A percentile compares a stretch with the other conserved stretches of the same genome.
Conservation (phyloP, 352 stramenopile species). For the Phytophthora citricola region DNA sequence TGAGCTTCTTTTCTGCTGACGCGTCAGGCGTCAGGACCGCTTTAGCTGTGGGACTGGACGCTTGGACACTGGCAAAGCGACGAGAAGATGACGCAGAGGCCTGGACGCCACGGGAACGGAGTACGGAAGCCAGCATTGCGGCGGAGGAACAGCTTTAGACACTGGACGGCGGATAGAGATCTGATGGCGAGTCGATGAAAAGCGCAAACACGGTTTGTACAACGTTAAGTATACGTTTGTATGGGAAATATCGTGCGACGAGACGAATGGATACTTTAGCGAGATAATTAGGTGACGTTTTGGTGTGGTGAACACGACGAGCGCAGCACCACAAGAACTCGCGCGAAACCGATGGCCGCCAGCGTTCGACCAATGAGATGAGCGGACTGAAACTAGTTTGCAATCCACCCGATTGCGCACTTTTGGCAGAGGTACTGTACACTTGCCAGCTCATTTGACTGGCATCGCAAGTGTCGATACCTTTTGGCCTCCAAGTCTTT, state of each 20-base stretch:
- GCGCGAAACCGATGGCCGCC: constrained; percentile 11
- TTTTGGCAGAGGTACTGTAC: not conserved
- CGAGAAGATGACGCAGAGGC: constrained; percentile 12
- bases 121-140: constrained; percentile 51
- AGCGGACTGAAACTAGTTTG: not conserved
- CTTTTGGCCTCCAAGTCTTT: not conserved
- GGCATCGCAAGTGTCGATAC: not conserved
- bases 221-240: constrained; percentile 3
- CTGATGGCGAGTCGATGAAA: constrained; percentile 19
- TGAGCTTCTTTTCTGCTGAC: constrained; percentile 16
- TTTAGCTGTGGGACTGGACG: constrained; percentile 25
- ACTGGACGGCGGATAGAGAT: constrained; percentile 24
- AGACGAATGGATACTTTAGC: constrained; percentile 16
- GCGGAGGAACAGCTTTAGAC: constrained; percentile 4
- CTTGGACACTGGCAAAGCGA: constrained; percentile 49
- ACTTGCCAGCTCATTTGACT: constrained; percentile 1
- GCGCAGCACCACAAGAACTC: constrained; percentile 19
- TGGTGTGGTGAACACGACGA: constrained; percentile 21
- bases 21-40: constrained; percentile 27
- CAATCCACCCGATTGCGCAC: constrained; percentile 13
- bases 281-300: not conserved
- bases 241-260: constrained; percentile 17
- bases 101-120: constrained; percentile 35
- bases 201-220: constrained; percentile 16
- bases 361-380: constrained; percentile 21